Base-by-base conservation (phyloP, 306 rosid genomes). In the Trifolium repens region DNA sequence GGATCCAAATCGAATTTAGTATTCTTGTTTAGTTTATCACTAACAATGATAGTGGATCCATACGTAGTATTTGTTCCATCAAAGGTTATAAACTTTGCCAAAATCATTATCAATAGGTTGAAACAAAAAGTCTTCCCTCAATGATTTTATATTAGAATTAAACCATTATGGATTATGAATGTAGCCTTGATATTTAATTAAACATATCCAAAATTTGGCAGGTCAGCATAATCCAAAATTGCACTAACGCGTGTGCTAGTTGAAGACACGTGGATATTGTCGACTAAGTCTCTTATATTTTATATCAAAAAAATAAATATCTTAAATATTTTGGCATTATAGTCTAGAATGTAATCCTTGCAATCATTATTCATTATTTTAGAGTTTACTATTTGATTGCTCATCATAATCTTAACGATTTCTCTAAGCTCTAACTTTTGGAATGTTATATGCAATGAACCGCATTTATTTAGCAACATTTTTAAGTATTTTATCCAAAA, bases 51-150 rank as follows among this genome's bases (percentile, higher is more conserved):
- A 34, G 72, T 61, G 74, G 37, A 68, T 72, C 73, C 43, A 11
- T 64, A 61, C 67, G 67, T 32, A 3, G 8, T 60, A 19, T 69
- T 74, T 75, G 54, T 71, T 82, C 71, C 26, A 47, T 62, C 61
- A 44, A 72, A 61, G 62, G 59, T 79, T 76, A 47, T 57, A 75
- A 75, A 74, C 44, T 40, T 77, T 57, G 77, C 58, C 32, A 43
- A 87, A 78, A 80, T 66, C 78, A 75, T 80, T 73, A 76, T 74
- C 57, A 79, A 64, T 49, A 10, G 44, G 26, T 74, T 79, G 77
- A 77, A 77, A 81, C 52, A 52, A 74, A 73, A 43, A 74, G 65
- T 71, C 44, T 17, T 44, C 55, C 75, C 53, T 46, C 61, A 79
- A 71, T 82, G 43, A 68, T 57, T 66, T 49, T 17, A 50, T 27